These are phyloP conservation scores for Candida germanica DNA, from an alignment of 805 yeast genomes.

Conservation along the genomic window DNA sequence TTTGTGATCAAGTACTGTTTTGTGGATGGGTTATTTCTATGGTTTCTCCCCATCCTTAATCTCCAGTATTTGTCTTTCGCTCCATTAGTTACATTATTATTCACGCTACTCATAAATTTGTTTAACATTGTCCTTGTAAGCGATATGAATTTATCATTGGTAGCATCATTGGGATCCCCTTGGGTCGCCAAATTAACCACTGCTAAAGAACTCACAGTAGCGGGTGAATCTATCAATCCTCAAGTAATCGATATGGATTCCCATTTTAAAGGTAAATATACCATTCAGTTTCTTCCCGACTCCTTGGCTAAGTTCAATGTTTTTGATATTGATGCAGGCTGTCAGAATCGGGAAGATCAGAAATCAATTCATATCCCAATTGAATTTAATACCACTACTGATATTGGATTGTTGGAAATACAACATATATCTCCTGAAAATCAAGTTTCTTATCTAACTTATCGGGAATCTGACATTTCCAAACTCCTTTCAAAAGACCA, in stretches of 20 bases:
- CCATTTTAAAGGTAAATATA: slow-evolving; percentile 82
- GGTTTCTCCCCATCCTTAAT: slow-evolving; percentile 68
- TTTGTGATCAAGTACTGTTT: slow-evolving; percentile 70
- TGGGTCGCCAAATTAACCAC: slow-evolving; percentile 42
- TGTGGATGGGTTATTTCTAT: slow-evolving; percentile 68
- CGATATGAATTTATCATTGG: slow-evolving; percentile 48
- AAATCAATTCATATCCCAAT: slow-evolving; percentile 52
- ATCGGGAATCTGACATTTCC: slow-evolving; percentile 54
- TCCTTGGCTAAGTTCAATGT: slow-evolving; percentile 85
- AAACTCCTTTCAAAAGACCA: slow-evolving; percentile 30
- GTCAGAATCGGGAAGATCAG: slow-evolving; percentile 29
- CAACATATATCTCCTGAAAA: slow-evolving; percentile 57
- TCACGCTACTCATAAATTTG: slow-evolving; percentile 45
- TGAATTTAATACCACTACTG: slow-evolving; percentile 74
- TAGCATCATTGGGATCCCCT: slow-evolving; percentile 32
- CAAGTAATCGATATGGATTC: slow-evolving; percentile 44
- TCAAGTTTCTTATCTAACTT: slow-evolving; percentile 46
- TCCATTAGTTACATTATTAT: slow-evolving; percentile 50
- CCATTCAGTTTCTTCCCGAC: slow-evolving; percentile 87
- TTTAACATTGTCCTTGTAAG: slow-evolving; percentile 55
- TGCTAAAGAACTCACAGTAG: slow-evolving; percentile 48
- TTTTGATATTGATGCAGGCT: slow-evolving; percentile 53
- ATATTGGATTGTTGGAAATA: slow-evolving; percentile 65
- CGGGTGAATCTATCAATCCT: slow-evolving; percentile 45
- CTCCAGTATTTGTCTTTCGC: slow-evolving; percentile 72